These are phyloP conservation scores for Xylariaceae sp. DNA, from an alignment of 2,329 filamentous ascomycete species.

Conservation along the genomic window DNA sequence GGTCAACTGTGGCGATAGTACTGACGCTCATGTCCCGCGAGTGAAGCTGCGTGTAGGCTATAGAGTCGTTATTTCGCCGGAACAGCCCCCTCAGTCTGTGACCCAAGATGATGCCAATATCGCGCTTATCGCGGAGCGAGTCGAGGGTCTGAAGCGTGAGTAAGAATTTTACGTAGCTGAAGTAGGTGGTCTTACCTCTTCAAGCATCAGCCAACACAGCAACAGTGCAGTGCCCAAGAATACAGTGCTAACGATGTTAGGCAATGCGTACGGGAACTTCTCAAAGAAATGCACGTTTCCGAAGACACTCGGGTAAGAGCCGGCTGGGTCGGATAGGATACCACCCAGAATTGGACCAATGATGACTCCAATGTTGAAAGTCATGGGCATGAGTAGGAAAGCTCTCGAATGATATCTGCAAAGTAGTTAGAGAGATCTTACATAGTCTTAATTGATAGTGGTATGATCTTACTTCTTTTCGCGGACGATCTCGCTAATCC, in stretches of 20 bases:
- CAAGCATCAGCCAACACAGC: constrained; percentile 57
- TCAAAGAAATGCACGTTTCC: constrained; percentile 54
- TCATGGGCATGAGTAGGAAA: constrained; percentile 64
- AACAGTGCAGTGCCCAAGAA: constrained; percentile 54
- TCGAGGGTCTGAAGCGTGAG: constrained; percentile 52
- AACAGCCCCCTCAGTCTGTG: constrained; percentile 43
- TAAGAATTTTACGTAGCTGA: neutral
- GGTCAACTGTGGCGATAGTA: constrained; percentile 19
- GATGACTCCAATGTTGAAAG: constrained; percentile 72
- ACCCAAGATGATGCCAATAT: constrained; percentile 52
- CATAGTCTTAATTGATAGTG: neutral
- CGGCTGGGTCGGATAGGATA: constrained; percentile 53
- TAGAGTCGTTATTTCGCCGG: constrained; percentile 30
- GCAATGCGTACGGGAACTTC: constrained; percentile 60
- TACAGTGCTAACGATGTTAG: constrained; percentile 59
- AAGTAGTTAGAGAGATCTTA: constrained; percentile 9
- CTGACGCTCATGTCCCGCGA: constrained; percentile 40
- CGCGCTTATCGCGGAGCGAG: constrained; percentile 48
- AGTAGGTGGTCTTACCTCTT: constrained; percentile 50
- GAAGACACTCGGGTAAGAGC: constrained; percentile 53
- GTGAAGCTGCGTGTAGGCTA: constrained; percentile 46
- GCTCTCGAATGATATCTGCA: constrained; percentile 51
- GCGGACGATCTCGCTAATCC: constrained; percentile 53
- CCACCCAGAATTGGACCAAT: constrained; percentile 62
- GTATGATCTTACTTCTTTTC: constrained; percentile 49